These are phyloP conservation scores for Rhizopogon sp. DNA, from an alignment of 768 basidiomycete species.

Conservation along the genomic window DNA sequence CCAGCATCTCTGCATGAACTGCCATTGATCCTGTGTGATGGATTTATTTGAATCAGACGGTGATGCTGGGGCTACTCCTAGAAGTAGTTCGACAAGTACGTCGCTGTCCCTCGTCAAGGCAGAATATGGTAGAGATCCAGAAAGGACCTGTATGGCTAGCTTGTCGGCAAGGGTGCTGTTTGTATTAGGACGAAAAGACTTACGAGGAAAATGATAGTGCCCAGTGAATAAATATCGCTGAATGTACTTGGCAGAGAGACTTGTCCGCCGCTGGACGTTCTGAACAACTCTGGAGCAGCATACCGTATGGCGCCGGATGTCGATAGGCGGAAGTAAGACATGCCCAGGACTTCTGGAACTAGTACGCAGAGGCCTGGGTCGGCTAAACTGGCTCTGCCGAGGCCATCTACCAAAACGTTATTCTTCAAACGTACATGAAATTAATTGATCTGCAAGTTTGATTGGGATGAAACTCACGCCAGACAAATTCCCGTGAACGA, in stretches of 20 bases:
- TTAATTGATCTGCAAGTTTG: neutral
- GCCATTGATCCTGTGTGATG: conserved; percentile 1
- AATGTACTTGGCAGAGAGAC: conserved; percentile 13
- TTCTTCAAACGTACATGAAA: neutral
- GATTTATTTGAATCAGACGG: neutral
- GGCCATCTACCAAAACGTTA: neutral
- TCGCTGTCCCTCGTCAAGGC: neutral
- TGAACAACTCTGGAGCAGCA: conserved; percentile 4
- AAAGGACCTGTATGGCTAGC: neutral
- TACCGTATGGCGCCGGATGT: conserved; percentile 1
- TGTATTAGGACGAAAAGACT: neutral
- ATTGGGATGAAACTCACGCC: neutral
- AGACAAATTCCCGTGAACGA: neutral
- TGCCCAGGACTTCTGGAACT: conserved; percentile 26
- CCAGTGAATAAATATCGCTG: conserved; percentile 40
- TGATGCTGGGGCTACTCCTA: neutral
- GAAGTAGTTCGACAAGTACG: neutral
- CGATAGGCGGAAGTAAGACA: conserved; percentile 26
- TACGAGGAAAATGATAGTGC: conserved; percentile 9
- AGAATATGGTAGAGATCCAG: conserved; percentile 1
- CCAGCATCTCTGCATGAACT: conserved; percentile 5
- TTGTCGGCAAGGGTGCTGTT: neutral
- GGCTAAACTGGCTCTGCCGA: conserved; percentile 29
- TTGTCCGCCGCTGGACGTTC: neutral
- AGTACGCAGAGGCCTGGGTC: conserved; percentile 40